Evolutionary conservation across 345 rosid genomes (phyloP).

Genomic region (Populus nigra): DNA sequence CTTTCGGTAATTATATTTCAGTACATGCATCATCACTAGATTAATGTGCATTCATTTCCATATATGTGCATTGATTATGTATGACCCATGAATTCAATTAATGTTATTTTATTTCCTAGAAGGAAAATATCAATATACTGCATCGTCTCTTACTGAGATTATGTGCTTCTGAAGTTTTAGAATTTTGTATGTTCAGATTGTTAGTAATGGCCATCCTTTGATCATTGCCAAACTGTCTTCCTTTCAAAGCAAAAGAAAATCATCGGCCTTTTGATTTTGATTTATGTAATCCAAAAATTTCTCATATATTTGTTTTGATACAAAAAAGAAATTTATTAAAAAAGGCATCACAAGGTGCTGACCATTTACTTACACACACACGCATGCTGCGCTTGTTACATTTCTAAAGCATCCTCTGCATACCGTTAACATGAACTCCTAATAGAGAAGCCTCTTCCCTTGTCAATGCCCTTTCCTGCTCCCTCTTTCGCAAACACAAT

Average conservation of each 20-base stretch:
- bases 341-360: not conserved
- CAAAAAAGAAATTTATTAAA: not conserved
- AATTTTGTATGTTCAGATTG: not conserved
- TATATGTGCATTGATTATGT: not conserved
- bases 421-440: not conserved
- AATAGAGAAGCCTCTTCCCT: not conserved
- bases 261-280: not conserved
- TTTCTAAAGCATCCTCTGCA: not conserved
- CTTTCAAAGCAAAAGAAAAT: not conserved
- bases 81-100: not conserved
- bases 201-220: not conserved
- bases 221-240: not conserved
- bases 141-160: not conserved
- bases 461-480: not conserved
- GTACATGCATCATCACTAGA: not conserved
- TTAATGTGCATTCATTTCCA: not conserved
- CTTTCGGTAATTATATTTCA: conserved; percentile 58
- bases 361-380: too few relatives aligned
- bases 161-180: not conserved
- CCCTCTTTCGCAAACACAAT: not conserved
- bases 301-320: not conserved
- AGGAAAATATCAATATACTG: not conserved
- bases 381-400: not conserved
- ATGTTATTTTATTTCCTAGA: not conserved
- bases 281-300: not conserved